phyloP scores from a whole-genome alignment of 2,329 filamentous ascomycete genomes.

The Fusarium sp. region DNA sequence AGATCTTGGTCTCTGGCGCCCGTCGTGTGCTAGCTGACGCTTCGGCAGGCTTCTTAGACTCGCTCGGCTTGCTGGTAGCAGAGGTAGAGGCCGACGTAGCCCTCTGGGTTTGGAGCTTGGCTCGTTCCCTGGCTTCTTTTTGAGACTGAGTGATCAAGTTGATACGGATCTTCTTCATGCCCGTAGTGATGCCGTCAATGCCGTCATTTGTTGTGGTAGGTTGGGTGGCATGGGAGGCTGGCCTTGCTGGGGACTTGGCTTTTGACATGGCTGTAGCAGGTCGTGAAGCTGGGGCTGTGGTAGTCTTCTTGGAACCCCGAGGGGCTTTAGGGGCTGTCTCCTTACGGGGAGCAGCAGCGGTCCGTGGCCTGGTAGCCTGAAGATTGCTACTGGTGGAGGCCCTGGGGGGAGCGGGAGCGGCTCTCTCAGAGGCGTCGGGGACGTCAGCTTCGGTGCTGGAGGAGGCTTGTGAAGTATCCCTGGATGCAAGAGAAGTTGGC shows the following conservation, averaged over 20 bases:
- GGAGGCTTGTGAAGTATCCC: conserved; percentile 23
- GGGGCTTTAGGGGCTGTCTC: conserved; percentile 55
- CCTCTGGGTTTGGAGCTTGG: conserved; percentile 46
- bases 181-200: conserved; percentile 69
- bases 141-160: conserved; percentile 73
- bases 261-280: conserved; percentile 28
- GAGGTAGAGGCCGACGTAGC: conserved; percentile 21
- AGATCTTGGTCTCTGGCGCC: conserved; percentile 2
- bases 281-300: conserved; percentile 35
- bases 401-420: conserved; percentile 60
- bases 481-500: conserved; percentile 54
- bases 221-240: conserved; percentile 29
- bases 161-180: conserved; percentile 76
- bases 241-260: conserved; percentile 29
- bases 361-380: conserved; percentile 73
- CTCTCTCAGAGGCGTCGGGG: conserved; percentile 42
- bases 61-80: conserved; percentile 7
- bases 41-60: background rate
- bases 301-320: conserved; percentile 57
- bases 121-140: conserved; percentile 66
- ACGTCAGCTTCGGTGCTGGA: conserved; percentile 16
- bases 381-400: conserved; percentile 59
- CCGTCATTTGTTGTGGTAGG: conserved; percentile 53
- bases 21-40: conserved; percentile 5
- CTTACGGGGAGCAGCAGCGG: conserved; percentile 61